Conservation (phyloP, 805 yeast genomes). For the Saturnispora saitoi region DNA sequence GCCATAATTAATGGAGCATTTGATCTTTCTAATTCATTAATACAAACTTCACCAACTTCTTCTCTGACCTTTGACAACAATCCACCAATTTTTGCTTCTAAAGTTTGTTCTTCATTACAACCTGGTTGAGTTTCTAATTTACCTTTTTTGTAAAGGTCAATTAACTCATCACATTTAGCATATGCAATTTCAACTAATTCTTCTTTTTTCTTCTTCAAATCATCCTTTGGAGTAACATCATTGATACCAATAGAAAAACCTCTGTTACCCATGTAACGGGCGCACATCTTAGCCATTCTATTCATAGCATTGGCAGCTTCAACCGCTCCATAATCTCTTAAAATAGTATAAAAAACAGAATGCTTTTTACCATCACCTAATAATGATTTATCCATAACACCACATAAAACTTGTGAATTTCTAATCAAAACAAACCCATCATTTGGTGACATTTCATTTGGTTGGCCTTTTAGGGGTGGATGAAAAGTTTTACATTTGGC, state of each 20-base stretch:
- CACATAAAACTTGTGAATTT: slow-evolving; percentile 81
- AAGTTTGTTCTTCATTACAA: slow-evolving; percentile 95
- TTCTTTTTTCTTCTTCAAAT: slow-evolving; percentile 71
- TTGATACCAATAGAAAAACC: slow-evolving; percentile 97
- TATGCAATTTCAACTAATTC: slow-evolving; percentile 86
- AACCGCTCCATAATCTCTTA: slow-evolving; percentile 93
- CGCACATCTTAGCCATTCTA: slow-evolving; percentile 98
- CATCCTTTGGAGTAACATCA: slow-evolving; percentile 90
- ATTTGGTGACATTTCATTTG: slow-evolving; percentile 94
- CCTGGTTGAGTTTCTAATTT: slow-evolving; percentile 97
- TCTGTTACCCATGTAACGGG: slow-evolving; percentile 85
- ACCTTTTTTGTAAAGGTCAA: slow-evolving; percentile 68
- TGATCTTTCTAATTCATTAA: slow-evolving; percentile 75
- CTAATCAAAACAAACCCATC: slow-evolving; percentile 90
- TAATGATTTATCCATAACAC: slow-evolving; percentile 94
- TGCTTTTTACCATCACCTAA: slow-evolving; percentile 98
- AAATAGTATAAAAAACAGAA: slow-evolving; percentile 88
- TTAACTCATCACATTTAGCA: slow-evolving; percentile 82
- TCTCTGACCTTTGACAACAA: slow-evolving; percentile 93
- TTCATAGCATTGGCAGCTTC: slow-evolving; percentile 97
- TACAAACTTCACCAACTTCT: slow-evolving; percentile 98
- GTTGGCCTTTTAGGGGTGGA: slow-evolving; percentile 65
- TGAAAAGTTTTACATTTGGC: slow-evolving; percentile 87
- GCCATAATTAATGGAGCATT: slow-evolving; percentile 99
- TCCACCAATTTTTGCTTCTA: slow-evolving; percentile 97